Conservation (phyloP, 2,329 filamentous ascomycete species). For the Hypoxylon sp. region DNA sequence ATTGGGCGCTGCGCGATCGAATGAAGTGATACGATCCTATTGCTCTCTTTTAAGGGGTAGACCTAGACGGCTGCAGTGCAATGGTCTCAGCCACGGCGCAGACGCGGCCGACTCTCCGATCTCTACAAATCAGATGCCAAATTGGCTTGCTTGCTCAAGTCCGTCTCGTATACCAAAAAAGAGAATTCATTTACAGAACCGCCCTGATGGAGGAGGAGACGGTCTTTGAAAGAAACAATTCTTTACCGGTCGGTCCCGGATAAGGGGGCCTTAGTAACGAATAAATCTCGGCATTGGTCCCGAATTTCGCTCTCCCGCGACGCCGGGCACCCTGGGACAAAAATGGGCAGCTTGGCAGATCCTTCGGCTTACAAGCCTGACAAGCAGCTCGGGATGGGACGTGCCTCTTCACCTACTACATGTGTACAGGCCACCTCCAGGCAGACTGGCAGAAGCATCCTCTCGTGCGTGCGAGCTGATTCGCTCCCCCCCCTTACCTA, state of each 20-base stretch:
- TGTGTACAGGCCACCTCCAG: no score
- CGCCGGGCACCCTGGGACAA: conserved; percentile 3
- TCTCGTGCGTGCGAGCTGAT: conserved; percentile 18
- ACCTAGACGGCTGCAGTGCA: conserved; percentile 18
- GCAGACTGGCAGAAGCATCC: no score
- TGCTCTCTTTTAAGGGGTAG: conserved; percentile 6
- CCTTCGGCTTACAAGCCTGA: no score
- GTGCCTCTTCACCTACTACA: no score
- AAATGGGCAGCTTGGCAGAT: conserved; percentile 8
- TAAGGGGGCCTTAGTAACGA: conserved; percentile 6
- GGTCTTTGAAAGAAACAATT: neutral
- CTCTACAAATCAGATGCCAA: no score
- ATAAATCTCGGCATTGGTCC: conserved; percentile 18
- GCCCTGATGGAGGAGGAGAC: neutral
- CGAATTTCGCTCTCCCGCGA: conserved; percentile 17
- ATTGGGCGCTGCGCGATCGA: conserved; percentile 17
- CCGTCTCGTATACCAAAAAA: no score
- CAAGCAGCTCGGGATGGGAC: no score
- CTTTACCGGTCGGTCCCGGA: conserved; percentile 6
- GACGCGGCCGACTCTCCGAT: conserved; percentile 21
- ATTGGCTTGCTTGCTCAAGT: neutral
- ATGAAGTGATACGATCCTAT: neutral
- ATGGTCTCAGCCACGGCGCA: conserved; percentile 33
- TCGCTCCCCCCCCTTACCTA: neutral
- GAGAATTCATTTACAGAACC: neutral